phyloP scores from a whole-genome alignment of 2,329 filamentous ascomycete genomes.

The Metarhizium anisopliae region DNA sequence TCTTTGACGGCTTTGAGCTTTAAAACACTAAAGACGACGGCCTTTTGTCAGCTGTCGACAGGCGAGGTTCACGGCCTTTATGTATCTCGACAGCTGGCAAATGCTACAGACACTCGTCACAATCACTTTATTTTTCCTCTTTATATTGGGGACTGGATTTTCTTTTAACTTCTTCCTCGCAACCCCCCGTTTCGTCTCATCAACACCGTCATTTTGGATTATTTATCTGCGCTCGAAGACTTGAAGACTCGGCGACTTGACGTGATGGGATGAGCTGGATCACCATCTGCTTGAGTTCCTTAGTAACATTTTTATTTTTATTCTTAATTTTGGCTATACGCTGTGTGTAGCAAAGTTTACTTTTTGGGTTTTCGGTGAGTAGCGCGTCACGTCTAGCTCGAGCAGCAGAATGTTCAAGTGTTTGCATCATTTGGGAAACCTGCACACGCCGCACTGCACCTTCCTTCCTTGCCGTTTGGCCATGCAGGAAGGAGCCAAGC shows the following conservation, averaged over 20 bases:
- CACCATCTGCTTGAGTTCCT: not conserved
- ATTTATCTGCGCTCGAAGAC: not conserved
- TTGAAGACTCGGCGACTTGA: not conserved
- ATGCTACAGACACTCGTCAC: not conserved
- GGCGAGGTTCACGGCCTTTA: not conserved
- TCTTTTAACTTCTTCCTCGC: not conserved
- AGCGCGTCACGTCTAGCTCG: not conserved
- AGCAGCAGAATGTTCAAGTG: not conserved
- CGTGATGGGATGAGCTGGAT: not conserved
- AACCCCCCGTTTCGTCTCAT: not conserved
- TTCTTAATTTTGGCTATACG: not conserved
- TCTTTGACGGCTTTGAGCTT: not conserved
- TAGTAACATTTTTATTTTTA: not conserved
- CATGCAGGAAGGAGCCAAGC: not conserved
- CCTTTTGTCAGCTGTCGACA: not conserved
- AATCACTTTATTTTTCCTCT: not conserved
- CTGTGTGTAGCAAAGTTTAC: not conserved
- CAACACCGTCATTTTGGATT: not conserved
- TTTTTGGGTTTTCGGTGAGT: not conserved
- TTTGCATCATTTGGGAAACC: not conserved
- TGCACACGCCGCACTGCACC: slow-evolving; percentile 1
- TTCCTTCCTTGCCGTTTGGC: not conserved
- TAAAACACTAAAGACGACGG: too few relatives aligned
- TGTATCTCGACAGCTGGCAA: not conserved
- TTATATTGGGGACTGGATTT: not conserved